Conservation (phyloP, 345 rosid species). For the Gossypium raimondii region DNA sequence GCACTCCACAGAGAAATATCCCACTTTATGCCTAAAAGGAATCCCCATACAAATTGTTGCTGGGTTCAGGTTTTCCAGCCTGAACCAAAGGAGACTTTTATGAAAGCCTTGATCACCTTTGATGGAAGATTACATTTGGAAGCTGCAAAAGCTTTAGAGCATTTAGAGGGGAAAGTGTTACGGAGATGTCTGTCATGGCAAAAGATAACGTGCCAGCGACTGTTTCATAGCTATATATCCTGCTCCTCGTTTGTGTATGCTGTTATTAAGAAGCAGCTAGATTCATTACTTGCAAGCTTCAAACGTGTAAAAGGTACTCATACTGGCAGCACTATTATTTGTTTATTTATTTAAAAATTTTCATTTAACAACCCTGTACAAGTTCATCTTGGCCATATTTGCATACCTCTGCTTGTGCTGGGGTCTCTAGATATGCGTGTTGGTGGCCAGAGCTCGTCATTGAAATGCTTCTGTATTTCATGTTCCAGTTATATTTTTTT, state of each 20-base stretch:
- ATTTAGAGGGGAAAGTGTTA: constrained; percentile 61
- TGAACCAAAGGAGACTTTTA: constrained; percentile 38
- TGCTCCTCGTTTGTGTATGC: constrained; percentile 59
- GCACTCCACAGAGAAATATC: constrained; percentile 51
- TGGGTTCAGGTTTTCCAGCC: constrained; percentile 60
- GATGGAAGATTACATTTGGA: constrained; percentile 86
- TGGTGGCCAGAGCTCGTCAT: not conserved
- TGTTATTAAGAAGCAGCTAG: constrained; percentile 56
- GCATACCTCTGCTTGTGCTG: not conserved
- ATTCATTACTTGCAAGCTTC: constrained; percentile 37
- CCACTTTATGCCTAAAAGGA: constrained; percentile 54
- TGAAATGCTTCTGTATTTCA: not conserved
- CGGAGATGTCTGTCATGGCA: constrained; percentile 78
- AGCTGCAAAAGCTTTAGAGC: constrained; percentile 91
- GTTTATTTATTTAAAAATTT: not conserved
- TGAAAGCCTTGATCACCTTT: constrained; percentile 58
- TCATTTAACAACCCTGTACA: not conserved
- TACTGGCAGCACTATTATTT: not conserved
- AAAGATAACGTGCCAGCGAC: constrained; percentile 65
- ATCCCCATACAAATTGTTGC: constrained; percentile 43
- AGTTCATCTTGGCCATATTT: not conserved
- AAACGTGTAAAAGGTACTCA: constrained; percentile 44
- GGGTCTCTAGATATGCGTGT: not conserved
- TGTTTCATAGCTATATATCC: constrained; percentile 68
- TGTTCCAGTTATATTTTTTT: not conserved